A percentile compares a stretch with the other conserved stretches of the same genome.
Evolutionary conservation across 352 stramenopile species (phyloP).

Genomic region (Phytophthora uliginosa): DNA sequence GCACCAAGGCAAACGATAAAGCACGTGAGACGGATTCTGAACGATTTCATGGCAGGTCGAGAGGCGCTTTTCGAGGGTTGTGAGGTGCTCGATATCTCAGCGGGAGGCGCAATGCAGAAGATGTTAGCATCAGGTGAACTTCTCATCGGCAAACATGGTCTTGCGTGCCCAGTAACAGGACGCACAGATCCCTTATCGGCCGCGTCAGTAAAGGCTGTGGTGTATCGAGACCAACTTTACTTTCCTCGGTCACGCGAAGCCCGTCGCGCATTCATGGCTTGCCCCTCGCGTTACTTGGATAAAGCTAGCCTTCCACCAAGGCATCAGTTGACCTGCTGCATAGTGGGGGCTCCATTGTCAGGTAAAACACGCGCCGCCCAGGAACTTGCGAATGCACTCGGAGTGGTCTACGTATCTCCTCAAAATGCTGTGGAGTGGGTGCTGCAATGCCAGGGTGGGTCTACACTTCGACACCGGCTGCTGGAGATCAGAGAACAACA

Average conservation of each 20-base stretch:
- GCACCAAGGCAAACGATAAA: conserved; percentile 54
- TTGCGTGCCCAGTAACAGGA: conserved; percentile 51
- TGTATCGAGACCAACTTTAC: conserved; percentile 69
- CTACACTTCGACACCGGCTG: conserved; percentile 34
- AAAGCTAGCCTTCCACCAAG: conserved; percentile 33
- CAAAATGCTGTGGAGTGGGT: conserved; percentile 62
- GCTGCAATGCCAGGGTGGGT: conserved; percentile 58
- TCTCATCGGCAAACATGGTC: conserved; percentile 62
- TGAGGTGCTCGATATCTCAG: conserved; percentile 39
- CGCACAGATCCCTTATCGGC: conserved; percentile 10
- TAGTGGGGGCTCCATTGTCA: conserved; percentile 46
- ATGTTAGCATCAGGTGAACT: conserved; percentile 55
- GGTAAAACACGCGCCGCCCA: conserved; percentile 51
- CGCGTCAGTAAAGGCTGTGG: conserved; percentile 21
- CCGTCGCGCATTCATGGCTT: conserved; percentile 26
- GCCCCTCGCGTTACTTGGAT: conserved; percentile 31
- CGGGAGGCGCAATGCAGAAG: conserved; percentile 6
- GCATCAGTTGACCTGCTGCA: conserved; percentile 43
- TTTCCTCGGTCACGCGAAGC: conserved; percentile 50
- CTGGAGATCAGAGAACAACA: conserved; percentile 15
- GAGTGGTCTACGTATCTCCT: conserved; percentile 63
- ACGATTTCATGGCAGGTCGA: conserved; percentile 46
- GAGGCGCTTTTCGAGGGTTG: conserved; percentile 57
- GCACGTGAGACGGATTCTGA: conserved; percentile 31
- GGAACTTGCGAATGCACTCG: conserved; percentile 35